Percentiles rank a stretch among this genome's conserved stretches.
phyloP scores from a whole-genome alignment of 139 green algal species.

The Monoraphidium neglectum region DNA sequence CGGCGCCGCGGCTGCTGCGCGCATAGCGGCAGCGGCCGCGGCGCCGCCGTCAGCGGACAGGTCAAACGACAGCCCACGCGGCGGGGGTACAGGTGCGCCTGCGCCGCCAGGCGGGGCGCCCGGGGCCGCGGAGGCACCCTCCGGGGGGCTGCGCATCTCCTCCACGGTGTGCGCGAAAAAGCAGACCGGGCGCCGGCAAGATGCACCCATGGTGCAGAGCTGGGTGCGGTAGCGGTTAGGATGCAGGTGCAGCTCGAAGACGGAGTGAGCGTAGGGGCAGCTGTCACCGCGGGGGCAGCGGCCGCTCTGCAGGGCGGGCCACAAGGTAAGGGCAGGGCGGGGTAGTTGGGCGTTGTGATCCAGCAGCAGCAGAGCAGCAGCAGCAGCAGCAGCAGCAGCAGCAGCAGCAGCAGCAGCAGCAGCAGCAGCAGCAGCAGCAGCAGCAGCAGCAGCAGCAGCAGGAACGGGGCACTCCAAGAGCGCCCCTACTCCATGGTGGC shows the following conservation, averaged over 20 bases:
- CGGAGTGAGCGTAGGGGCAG: conserved; percentile 87
- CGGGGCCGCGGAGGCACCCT: too few species aligned
- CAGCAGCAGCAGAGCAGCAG: too few species aligned
- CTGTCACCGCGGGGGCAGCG: conserved; percentile 70
- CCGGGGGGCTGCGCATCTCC: conserved; percentile 64
- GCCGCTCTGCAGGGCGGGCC: conserved; percentile 43
- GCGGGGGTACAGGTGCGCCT: not conserved
- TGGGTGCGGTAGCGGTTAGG: conserved; percentile 82
- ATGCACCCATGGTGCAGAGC: conserved; percentile 85
- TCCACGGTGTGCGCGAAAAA: conserved; percentile 87
- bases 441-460: too few species aligned
- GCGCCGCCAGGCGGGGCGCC: too few species aligned
- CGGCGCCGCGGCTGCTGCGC: not conserved
- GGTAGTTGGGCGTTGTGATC: too few species aligned
- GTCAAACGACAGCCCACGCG: not conserved
- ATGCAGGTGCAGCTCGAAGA: conserved; percentile 95
- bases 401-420: too few species aligned
- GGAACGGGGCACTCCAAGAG: too few species aligned
- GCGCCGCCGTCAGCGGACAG: not conserved
- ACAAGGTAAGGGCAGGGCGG: too few species aligned
- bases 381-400: too few species aligned
- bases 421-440: too few species aligned
- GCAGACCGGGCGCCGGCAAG: conserved; percentile 79
- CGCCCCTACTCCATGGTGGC: too few species aligned
- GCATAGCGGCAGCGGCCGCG: not conserved